Conservation (phyloP, 768 basidiomycete species). For the Candolleomyces eurysporus region DNA sequence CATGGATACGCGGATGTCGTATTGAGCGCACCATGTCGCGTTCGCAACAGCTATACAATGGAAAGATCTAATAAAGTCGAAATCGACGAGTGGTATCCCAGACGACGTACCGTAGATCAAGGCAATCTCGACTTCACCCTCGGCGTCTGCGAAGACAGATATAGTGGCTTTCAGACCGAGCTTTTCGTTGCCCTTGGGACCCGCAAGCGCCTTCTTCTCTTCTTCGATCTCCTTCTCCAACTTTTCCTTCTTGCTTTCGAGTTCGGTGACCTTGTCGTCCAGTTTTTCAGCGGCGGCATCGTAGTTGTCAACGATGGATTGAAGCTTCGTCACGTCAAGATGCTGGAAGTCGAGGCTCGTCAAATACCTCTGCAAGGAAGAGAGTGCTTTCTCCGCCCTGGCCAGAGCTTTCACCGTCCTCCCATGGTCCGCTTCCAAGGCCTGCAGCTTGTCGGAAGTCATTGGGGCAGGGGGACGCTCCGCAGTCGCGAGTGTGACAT, state of each 20-base stretch:
- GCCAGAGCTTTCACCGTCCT: conserved; percentile 26
- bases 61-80: neutral
- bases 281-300: conserved; percentile 30
- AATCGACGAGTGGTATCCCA: neutral
- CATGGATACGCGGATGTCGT: conserved; percentile 44
- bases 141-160: conserved; percentile 33
- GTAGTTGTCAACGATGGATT: conserved; percentile 29
- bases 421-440: conserved; percentile 23
- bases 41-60: conserved; percentile 28
- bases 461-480: conserved; percentile 15
- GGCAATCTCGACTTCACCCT: conserved; percentile 35
- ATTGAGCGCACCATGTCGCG: conserved; percentile 37
- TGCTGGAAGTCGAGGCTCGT: conserved; percentile 30
- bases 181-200: conserved; percentile 19
- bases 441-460: conserved; percentile 25
- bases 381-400: conserved; percentile 25
- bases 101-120: conserved; percentile 36
- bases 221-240: conserved; percentile 21
- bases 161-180: conserved; percentile 29
- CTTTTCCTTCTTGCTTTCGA: conserved; percentile 24
- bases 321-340: conserved; percentile 26
- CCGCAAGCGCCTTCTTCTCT: conserved; percentile 20
- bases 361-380: conserved; percentile 34
- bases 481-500: conserved; percentile 33
- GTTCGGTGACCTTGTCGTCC: conserved; percentile 27